phyloP scores from a whole-genome alignment of 2,329 filamentous ascomycete genomes.

The Colletotrichum plurivorum region DNA sequence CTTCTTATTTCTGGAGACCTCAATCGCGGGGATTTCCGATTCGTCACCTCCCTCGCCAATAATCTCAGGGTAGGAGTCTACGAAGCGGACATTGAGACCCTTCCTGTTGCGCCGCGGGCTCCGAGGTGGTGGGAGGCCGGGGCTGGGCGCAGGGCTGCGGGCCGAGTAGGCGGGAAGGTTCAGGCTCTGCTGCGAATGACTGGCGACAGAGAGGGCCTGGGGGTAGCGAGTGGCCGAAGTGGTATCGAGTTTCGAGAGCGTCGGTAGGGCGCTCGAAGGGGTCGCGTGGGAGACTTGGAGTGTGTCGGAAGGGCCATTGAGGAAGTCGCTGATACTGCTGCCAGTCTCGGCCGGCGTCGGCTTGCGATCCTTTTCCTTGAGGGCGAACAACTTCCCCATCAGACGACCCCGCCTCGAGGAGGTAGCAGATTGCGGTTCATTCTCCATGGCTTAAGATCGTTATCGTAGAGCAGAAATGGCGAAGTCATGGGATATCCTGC shows the following conservation, averaged over 20 bases:
- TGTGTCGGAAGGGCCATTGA: slow-evolving; percentile 69
- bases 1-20: slow-evolving; percentile 75
- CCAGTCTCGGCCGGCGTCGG: slow-evolving; percentile 51
- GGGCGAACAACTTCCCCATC: slow-evolving; percentile 74
- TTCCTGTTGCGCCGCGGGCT: slow-evolving; percentile 69
- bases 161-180: slow-evolving; percentile 58
- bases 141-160: slow-evolving; percentile 52
- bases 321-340: slow-evolving; percentile 71
- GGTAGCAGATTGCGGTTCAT: slow-evolving; percentile 55
- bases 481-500: slow-evolving; percentile 34
- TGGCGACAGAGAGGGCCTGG: slow-evolving; percentile 63
- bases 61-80: slow-evolving; percentile 79
- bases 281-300: slow-evolving; percentile 66
- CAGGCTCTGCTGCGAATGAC: slow-evolving; percentile 59
- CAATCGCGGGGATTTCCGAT: slow-evolving; percentile 77
- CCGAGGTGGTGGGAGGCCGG: slow-evolving; percentile 43
- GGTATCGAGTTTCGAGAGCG: slow-evolving; percentile 68
- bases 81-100: slow-evolving; percentile 82
- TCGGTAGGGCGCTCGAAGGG: slow-evolving; percentile 59
- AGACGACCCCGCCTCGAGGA: slow-evolving; percentile 67
- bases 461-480: slow-evolving; percentile 22
- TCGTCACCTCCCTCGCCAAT: slow-evolving; percentile 96
- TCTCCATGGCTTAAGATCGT: slow-evolving; percentile 57
- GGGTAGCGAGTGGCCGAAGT: slow-evolving; percentile 69
- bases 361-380: slow-evolving; percentile 62